These are phyloP conservation scores for Fistulinella cinereoalba DNA, from an alignment of 1,284 basidiomycete species.

Conservation along the genomic window DNA sequence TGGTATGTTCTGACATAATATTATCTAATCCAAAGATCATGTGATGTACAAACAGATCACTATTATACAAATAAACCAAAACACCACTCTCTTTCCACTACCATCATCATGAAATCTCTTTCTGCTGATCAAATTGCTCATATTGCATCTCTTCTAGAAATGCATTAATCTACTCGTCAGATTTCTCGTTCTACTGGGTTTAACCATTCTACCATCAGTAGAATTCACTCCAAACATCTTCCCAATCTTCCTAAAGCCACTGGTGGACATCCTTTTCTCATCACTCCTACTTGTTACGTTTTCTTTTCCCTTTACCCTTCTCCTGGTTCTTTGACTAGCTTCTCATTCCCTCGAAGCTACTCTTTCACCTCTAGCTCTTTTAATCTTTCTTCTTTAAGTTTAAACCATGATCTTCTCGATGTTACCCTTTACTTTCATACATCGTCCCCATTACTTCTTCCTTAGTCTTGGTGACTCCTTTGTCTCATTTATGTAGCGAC, in stretches of 20 bases:
- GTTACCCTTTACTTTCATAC: too few relatives aligned
- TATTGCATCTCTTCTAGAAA: background rate
- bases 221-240: background rate
- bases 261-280: background rate
- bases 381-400: too few relatives aligned
- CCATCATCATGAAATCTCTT: background rate
- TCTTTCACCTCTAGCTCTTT: too few relatives aligned
- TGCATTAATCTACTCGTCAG: background rate
- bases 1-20: background rate
- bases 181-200: constrained; percentile 4
- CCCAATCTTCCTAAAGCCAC: constrained; percentile 1
- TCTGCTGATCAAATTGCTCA: background rate
- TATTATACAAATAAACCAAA: background rate
- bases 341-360: too few relatives aligned
- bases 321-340: too few relatives aligned
- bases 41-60: background rate
- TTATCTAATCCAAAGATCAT: background rate
- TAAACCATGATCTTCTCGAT: too few relatives aligned
- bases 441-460: too few relatives aligned
- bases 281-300: background rate
- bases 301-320: too few relatives aligned
- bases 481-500: too few relatives aligned
- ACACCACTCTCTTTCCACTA: background rate
- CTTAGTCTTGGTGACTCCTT: too few relatives aligned
- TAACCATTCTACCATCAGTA: background rate